Percentiles rank a stretch among this genome's conserved stretches.
Evolutionary conservation across 139 green algal species (phyloP).

Genomic region (Auxenochlorella pyrenoidosa): DNA sequence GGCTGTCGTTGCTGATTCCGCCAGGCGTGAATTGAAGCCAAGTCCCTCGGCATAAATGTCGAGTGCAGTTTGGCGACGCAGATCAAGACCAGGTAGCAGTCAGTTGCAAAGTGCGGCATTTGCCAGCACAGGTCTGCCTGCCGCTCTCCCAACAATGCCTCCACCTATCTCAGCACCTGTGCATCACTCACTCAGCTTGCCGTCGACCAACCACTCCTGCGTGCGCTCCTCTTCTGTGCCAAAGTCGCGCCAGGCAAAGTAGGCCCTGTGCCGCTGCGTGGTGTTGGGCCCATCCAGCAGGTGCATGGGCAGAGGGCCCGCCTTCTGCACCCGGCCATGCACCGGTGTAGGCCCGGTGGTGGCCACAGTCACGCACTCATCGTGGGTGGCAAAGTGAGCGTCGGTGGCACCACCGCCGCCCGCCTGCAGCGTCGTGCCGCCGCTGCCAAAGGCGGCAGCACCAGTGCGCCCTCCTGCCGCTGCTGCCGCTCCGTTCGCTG

Average conservation of each 20-base stretch:
- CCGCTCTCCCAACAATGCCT: background rate
- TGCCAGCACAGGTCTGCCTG: background rate
- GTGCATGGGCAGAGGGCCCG: slow-evolving; percentile 17
- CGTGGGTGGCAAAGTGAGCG: background rate
- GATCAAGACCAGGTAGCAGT: too few relatives aligned
- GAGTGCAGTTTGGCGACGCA: too few relatives aligned
- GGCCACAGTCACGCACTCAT: background rate
- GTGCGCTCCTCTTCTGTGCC: background rate
- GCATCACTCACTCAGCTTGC: background rate
- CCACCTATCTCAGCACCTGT: background rate
- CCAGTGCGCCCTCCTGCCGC: background rate
- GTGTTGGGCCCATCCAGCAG: slow-evolving; percentile 22
- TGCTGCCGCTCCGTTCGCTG: background rate
- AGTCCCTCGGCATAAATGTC: too few relatives aligned
- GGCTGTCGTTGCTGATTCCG: too few relatives aligned
- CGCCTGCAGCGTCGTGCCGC: background rate
- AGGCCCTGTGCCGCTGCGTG: slow-evolving; percentile 3
- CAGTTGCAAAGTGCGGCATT: too few relatives aligned
- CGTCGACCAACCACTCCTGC: slow-evolving; percentile 1
- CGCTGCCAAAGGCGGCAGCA: background rate
- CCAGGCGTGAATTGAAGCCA: too few relatives aligned
- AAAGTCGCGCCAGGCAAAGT: slow-evolving; percentile 22
- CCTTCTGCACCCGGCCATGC: slow-evolving; percentile 5
- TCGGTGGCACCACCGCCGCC: too few relatives aligned
- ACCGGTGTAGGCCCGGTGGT: background rate